Conservation (phyloP, 345 rosid species). For the Camelina hispida region DNA sequence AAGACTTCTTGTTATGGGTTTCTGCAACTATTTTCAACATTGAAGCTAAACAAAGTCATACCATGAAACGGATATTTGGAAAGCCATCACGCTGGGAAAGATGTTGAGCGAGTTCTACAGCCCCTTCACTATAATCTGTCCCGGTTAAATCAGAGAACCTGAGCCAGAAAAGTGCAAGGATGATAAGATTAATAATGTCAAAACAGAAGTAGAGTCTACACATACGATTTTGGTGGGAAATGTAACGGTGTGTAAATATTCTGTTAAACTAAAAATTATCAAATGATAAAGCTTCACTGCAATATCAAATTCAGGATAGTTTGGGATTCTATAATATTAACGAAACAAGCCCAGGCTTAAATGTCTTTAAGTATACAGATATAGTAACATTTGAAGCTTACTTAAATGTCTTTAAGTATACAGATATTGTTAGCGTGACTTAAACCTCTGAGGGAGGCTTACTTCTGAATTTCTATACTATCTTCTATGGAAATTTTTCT, state of each 20-base stretch:
- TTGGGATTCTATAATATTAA: background rate
- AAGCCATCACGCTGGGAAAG: constrained; percentile 87
- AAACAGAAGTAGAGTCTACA: background rate
- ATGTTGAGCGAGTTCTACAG: constrained; percentile 79
- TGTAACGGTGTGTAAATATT: background rate
- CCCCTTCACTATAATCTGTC: constrained; percentile 90
- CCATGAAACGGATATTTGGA: constrained; percentile 73
- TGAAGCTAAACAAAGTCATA: constrained; percentile 43
- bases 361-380: background rate
- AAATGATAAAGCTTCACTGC: background rate
- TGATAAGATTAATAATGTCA: background rate
- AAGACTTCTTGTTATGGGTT: background rate
- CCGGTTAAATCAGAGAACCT: constrained; percentile 97
- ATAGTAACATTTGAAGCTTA: constrained; percentile 18
- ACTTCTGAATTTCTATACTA: background rate
- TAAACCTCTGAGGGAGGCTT: background rate
- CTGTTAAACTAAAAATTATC: background rate
- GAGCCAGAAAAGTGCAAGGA: constrained; percentile 37
- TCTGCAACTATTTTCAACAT: background rate
- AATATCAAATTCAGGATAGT: background rate
- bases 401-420: background rate
- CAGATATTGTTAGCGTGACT: background rate
- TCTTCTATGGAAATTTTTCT: background rate
- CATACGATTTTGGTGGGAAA: background rate
- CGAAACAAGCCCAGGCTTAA: background rate